phyloP scores from a whole-genome alignment of 768 basidiomycete species.

The Amanita pallidorosea region DNA sequence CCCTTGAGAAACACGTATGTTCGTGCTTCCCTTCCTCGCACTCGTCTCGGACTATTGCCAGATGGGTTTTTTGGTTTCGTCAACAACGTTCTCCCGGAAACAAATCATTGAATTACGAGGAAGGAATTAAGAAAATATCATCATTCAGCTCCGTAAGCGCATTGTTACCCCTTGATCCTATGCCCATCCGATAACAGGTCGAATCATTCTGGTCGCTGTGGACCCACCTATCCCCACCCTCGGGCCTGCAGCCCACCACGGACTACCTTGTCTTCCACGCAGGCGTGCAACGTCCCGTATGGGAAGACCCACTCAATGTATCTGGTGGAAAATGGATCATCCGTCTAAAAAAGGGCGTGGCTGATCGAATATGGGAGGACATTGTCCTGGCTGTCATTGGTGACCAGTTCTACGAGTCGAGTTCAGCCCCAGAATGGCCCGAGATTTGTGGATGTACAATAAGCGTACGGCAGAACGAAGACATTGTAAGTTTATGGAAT shows the following conservation, averaged over 20 bases:
- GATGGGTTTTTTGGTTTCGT: slow-evolving; percentile 90
- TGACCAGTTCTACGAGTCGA: slow-evolving; percentile 67
- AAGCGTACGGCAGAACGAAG: slow-evolving; percentile 87
- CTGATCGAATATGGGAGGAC: slow-evolving; percentile 88
- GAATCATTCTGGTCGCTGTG: slow-evolving; percentile 95
- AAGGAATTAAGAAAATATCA: slow-evolving; percentile 88
- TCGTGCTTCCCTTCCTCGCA: slow-evolving; percentile 32
- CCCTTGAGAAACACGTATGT: slow-evolving; percentile 86
- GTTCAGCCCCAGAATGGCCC: slow-evolving; percentile 41
- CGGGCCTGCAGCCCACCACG: slow-evolving; percentile 76
- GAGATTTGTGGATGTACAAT: slow-evolving; percentile 95
- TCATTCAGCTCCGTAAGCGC: slow-evolving; percentile 73
- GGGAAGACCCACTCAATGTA: slow-evolving; percentile 90
- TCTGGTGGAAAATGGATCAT: slow-evolving; percentile 94
- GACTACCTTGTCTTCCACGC: slow-evolving; percentile 91
- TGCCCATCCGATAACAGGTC: slow-evolving; percentile 33
- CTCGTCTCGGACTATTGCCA: slow-evolving; percentile 19
- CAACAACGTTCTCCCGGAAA: slow-evolving; percentile 85
- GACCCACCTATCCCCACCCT: slow-evolving; percentile 85
- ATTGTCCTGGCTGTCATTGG: slow-evolving; percentile 80
- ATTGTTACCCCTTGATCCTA: neutral
- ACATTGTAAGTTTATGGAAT: slow-evolving; percentile 92
- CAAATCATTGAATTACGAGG: slow-evolving; percentile 86
- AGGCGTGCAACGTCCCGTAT: slow-evolving; percentile 79
- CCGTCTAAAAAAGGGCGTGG: slow-evolving; percentile 81